Evolutionary conservation across 2,329 filamentous ascomycete genomes (phyloP).

Genomic region (Golovinomyces cichoracearum): DNA sequence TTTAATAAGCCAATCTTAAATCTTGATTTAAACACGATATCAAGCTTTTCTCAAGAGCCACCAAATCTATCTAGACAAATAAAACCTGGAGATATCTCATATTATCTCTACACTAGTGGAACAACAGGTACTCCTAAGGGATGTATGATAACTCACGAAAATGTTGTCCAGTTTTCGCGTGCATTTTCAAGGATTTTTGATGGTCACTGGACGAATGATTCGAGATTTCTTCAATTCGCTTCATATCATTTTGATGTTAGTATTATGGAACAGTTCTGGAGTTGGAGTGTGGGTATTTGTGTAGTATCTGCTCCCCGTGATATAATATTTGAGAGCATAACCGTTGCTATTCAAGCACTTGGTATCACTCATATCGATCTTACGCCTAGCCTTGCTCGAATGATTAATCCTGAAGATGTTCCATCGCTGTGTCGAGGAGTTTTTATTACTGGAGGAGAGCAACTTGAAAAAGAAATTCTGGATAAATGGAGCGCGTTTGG

Average conservation of each 20-base stretch:
- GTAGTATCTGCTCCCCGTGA: constrained; percentile 63
- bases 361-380: constrained; percentile 75
- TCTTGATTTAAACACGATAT: constrained; percentile 6
- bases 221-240: constrained; percentile 77
- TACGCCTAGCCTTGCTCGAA: constrained; percentile 60
- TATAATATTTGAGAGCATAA: constrained; percentile 60
- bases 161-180: constrained; percentile 69
- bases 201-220: constrained; percentile 44
- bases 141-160: constrained; percentile 69
- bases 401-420: constrained; percentile 55
- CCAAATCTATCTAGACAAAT: constrained; percentile 8
- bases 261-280: constrained; percentile 85
- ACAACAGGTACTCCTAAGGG: constrained; percentile 18
- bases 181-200: constrained; percentile 58
- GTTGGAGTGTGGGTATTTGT: constrained; percentile 71
- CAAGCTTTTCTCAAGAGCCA: constrained; percentile 7
- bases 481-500: constrained; percentile 56
- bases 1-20: constrained; percentile 7
- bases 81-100: constrained; percentile 11
- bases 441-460: constrained; percentile 81
- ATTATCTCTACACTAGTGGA: constrained; percentile 17
- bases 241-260: constrained; percentile 89
- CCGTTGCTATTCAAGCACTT: constrained; percentile 42
- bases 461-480: constrained; percentile 67
- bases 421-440: constrained; percentile 57